Percentiles rank a stretch among this genome's conserved stretches.
These are phyloP conservation scores for Diaporthe citri DNA, from an alignment of 2,329 filamentous ascomycete species.

Conservation along the genomic window DNA sequence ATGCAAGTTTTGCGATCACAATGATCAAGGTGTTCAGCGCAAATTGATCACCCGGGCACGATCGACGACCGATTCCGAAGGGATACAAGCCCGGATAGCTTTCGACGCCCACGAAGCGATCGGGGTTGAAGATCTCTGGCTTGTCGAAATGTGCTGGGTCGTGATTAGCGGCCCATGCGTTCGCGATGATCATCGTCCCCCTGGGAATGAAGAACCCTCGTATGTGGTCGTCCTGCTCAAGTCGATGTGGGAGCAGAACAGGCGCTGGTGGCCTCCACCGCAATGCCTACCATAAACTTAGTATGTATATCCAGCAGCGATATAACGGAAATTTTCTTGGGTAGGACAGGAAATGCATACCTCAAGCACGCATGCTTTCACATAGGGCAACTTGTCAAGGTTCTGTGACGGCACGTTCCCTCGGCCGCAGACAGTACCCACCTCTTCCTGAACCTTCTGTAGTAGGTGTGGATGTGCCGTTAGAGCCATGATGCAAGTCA, in stretches of 20 bases:
- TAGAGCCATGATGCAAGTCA: constrained; percentile 31
- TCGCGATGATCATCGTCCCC: constrained; percentile 24
- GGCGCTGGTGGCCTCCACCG: constrained; percentile 25
- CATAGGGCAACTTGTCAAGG: constrained; percentile 5
- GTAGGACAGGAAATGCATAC: background rate
- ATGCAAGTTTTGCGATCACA: constrained; percentile 10
- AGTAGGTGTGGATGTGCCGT: background rate
- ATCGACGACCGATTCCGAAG: constrained; percentile 6
- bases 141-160: background rate
- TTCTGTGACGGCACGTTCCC: background rate
- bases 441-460: constrained; percentile 10
- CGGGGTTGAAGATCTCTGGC: background rate
- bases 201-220: background rate
- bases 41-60: constrained; percentile 23
- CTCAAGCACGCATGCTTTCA: constrained; percentile 29
- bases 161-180: constrained; percentile 27
- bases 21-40: constrained; percentile 28
- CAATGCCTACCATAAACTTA: background rate
- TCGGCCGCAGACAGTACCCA: background rate
- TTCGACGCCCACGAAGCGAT: constrained; percentile 6
- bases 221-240: constrained; percentile 25
- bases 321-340: background rate
- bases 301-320: background rate
- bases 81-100: constrained; percentile 6
- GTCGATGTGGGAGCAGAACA: constrained; percentile 8